Evolutionary conservation across 805 yeast species (phyloP).

Genomic region (Sugiyamaella smithiae): DNA sequence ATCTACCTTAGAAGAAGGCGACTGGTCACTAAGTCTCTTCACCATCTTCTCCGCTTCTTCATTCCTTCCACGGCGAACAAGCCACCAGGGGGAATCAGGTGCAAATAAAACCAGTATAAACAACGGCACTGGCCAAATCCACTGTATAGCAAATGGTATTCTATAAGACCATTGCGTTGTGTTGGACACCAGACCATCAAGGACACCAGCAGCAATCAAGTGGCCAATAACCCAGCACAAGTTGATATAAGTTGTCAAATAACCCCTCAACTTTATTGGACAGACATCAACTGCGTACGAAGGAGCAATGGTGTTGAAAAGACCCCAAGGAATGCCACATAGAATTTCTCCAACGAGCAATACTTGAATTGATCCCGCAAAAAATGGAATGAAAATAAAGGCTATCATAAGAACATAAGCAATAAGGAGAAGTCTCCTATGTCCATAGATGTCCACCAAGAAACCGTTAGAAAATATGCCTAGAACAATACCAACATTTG

Average conservation of each 20-base stretch:
- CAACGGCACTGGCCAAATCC: slow-evolving; percentile 56
- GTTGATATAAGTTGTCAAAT: slow-evolving; percentile 49
- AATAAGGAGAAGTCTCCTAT: slow-evolving; percentile 40
- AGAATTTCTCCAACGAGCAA: slow-evolving; percentile 40
- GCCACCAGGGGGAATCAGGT: slow-evolving; percentile 57
- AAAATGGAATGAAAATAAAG: slow-evolving; percentile 47
- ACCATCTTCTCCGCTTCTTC: slow-evolving; percentile 49
- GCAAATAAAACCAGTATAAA: slow-evolving; percentile 42
- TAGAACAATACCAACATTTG: slow-evolving; percentile 40
- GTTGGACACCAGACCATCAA: slow-evolving; percentile 35
- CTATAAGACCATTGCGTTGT: slow-evolving; percentile 36
- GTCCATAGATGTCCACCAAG: slow-evolving; percentile 46
- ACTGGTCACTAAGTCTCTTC: slow-evolving; percentile 47
- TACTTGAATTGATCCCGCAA: slow-evolving; percentile 39
- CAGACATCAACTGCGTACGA: slow-evolving; percentile 56
- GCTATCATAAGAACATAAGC: slow-evolving; percentile 36
- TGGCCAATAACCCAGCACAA: slow-evolving; percentile 59
- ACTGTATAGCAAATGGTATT: slow-evolving; percentile 56
- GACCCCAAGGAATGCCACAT: slow-evolving; percentile 49
- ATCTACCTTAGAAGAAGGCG: slow-evolving; percentile 33
- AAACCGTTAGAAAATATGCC: slow-evolving; percentile 47
- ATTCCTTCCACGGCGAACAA: slow-evolving; percentile 41
- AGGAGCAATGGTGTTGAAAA: slow-evolving; percentile 48
- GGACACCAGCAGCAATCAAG: slow-evolving; percentile 52
- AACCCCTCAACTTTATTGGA: slow-evolving; percentile 49